Percentiles rank a stretch among this genome's conserved stretches.
These are phyloP conservation scores for Leishmania turanica DNA, from an alignment of 208 protist species.

Conservation along the genomic window DNA sequence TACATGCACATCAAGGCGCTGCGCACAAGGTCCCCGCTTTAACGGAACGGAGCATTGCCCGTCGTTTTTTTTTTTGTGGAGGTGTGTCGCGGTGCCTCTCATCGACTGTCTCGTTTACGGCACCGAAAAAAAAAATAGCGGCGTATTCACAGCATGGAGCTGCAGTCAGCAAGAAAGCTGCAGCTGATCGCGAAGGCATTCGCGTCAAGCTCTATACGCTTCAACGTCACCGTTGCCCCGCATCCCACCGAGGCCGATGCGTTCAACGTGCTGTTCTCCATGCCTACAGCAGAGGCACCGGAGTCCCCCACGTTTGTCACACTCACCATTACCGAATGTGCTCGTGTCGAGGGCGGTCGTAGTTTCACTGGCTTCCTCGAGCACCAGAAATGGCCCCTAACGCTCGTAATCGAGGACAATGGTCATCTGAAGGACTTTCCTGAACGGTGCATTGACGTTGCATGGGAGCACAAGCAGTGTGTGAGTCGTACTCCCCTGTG, in stretches of 20 bases:
- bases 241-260: constrained; percentile 34
- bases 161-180: constrained; percentile 10
- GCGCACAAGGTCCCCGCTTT: background rate
- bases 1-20: background rate
- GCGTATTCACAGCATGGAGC: constrained; percentile 5
- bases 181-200: constrained; percentile 47
- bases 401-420: constrained; percentile 24
- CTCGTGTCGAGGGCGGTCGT: background rate
- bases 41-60: background rate
- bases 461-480: constrained; percentile 44
- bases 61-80: background rate
- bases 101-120: background rate
- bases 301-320: constrained; percentile 57
- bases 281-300: constrained; percentile 52
- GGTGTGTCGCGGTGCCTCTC: background rate
- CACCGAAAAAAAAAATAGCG: background rate
- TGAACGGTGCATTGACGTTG: constrained; percentile 40
- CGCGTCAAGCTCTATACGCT: constrained; percentile 35
- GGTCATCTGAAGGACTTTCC: constrained; percentile 32
- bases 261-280: constrained; percentile 60
- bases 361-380: constrained; percentile 40
- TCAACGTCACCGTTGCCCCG: constrained; percentile 60
- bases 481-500: constrained; percentile 30
- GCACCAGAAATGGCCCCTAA: constrained; percentile 34
- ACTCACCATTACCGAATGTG: constrained; percentile 29